Base-by-base conservation (phyloP, 345 rosid genomes). In the Eucalyptus grandis region DNA sequence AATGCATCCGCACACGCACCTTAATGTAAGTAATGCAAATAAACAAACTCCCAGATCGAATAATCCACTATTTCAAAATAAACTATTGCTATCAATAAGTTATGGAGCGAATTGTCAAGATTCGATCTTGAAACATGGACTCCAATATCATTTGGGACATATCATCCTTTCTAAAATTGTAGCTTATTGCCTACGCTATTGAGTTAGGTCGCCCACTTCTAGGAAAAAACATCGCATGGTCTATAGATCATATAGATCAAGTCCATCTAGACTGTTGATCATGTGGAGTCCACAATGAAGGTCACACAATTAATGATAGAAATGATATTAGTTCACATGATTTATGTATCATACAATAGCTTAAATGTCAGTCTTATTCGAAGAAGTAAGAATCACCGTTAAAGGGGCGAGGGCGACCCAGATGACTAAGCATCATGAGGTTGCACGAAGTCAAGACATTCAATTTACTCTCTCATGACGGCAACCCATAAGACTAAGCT, bases 1-100 rank as follows among this genome's bases (percentile, higher is more conserved):
- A 56, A 56, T 56, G 27, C 60, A 56, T 56, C 0, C 3, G 30
- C 30, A 1, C 65, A 10, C 4, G 0, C n/a, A 26, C n/a, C n/a
- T 26, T 11, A 58, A 58, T 4, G 3, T 26, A 26, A 58, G 3
- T 26, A 58, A 58, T 58, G 65, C 30, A 58, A n/a, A 65, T 30
- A 65, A 65, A 65, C 5, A 34, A n/a, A 21, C 16, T 65, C 37
- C 37, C 8, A n/a, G 5, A 65, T n/a, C 21, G 1, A 15, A 67
- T 67, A 67, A 31, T 15, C 40, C 15, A 58, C 14, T 24, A 24
- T 58, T 27, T 58, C 65, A 58, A 58, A 24, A 58, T 58, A 11
- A 58, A 58, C 9, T 15, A 16, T 8, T 67, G 80, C 80, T 31
- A 31, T 8, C 22, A 15, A 67, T 67, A 30, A 67, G 4, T 67